Conservation (phyloP, 2,329 filamentous ascomycete genomes). For the Nemania abortiva region DNA sequence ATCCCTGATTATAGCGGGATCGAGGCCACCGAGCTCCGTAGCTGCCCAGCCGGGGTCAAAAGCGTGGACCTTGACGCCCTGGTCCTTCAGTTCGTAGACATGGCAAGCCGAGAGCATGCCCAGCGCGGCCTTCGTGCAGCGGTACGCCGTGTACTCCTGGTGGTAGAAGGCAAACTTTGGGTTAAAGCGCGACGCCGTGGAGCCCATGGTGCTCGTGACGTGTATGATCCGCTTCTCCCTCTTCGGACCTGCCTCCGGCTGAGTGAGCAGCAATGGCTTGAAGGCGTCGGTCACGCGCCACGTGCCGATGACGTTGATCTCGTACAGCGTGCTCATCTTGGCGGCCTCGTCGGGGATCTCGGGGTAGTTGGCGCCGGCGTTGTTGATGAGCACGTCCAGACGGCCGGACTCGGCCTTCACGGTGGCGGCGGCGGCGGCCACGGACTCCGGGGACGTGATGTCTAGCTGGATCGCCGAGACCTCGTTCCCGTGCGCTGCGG, state of each 20-base stretch:
- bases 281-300: conserved; percentile 39
- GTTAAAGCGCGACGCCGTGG: conserved; percentile 31
- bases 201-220: conserved; percentile 41
- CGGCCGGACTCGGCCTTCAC: conserved; percentile 36
- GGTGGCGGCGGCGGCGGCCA: conserved; percentile 31
- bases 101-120: conserved; percentile 43
- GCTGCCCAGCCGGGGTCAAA: conserved; percentile 40
- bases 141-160: conserved; percentile 33
- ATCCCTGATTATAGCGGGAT: not conserved
- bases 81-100: conserved; percentile 36
- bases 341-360: conserved; percentile 27
- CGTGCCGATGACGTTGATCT: conserved; percentile 41
- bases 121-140: conserved; percentile 41
- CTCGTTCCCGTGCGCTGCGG: conserved; percentile 31
- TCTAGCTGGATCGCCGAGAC: conserved; percentile 42
- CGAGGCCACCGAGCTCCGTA: conserved; percentile 36
- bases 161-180: conserved; percentile 25
- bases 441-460: conserved; percentile 35
- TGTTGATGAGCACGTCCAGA: conserved; percentile 43
- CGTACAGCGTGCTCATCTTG: conserved; percentile 37
- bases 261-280: conserved; percentile 35
- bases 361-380: conserved; percentile 36
- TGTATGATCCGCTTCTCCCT: conserved; percentile 41
- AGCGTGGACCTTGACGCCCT: conserved; percentile 38
- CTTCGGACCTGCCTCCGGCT: conserved; percentile 9